Percentiles rank a stretch among this genome's conserved stretches.
These are phyloP conservation scores for Polygonum maritimum DNA, from an alignment of 148 eudicot genomes.

Conservation along the genomic window DNA sequence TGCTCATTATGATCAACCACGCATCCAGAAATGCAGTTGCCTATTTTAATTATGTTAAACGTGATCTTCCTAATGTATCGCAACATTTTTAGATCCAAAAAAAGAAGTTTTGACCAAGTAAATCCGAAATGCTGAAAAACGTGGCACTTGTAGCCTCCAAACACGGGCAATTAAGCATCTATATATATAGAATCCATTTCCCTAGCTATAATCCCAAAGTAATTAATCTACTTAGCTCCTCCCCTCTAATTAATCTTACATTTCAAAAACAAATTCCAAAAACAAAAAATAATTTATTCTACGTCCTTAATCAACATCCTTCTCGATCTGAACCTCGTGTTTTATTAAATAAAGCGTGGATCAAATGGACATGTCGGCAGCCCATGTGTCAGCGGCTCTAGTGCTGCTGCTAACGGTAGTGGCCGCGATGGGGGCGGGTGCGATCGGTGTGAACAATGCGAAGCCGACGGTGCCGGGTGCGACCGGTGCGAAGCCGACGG, in stretches of 20 bases:
- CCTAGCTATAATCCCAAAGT: neutral
- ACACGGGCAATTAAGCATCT: neutral
- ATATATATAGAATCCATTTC: neutral
- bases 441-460: neutral
- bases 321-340: too few species aligned
- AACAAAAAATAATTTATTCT: neutral
- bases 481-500: too few species aligned
- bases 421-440: conserved; percentile 9
- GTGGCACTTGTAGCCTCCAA: neutral
- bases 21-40: too few species aligned
- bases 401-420: conserved; percentile 11
- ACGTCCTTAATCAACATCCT: neutral
- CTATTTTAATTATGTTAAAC: too few species aligned
- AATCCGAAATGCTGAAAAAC: too few species aligned
- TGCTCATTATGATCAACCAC: too few species aligned
- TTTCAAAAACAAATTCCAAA: neutral
- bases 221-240: neutral
- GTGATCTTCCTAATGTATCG: too few species aligned
- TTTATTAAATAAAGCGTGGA: too few species aligned
- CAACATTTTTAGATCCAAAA: too few species aligned
- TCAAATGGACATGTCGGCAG: neutral
- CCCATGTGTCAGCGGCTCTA: neutral
- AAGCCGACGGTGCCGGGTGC: neutral
- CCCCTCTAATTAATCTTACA: neutral
- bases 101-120: too few species aligned